A percentile compares a stretch with the other conserved stretches of the same genome.
phyloP scores from a whole-genome alignment of 768 basidiomycete species.

The Mrakia blollopis region DNA sequence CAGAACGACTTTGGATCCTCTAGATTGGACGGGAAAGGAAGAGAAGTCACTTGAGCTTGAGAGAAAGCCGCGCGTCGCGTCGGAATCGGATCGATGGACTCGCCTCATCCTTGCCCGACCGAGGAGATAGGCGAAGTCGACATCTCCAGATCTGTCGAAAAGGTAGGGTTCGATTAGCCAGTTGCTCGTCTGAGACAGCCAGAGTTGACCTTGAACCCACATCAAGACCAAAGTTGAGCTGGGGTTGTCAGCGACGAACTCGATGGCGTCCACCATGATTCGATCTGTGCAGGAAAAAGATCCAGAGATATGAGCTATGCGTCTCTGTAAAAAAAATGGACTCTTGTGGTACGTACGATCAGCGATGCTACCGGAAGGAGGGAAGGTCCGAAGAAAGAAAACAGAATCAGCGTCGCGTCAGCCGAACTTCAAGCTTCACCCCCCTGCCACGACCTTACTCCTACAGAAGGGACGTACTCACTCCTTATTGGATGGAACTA shows the following conservation, averaged over 20 bases:
- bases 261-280: not conserved
- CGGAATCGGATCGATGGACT: not conserved
- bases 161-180: not conserved
- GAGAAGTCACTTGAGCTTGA: not conserved
- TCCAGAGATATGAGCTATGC: not conserved
- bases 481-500: no score
- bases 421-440: no score
- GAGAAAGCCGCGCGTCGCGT: not conserved
- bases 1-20: not conserved
- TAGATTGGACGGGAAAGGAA: not conserved
- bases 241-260: not conserved
- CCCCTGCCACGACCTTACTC: no score
- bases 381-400: not conserved
- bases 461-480: no score
- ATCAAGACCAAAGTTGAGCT: not conserved
- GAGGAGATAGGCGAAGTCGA: not conserved
- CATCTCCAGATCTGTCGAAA: not conserved
- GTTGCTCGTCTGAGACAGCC: not conserved
- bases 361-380: not conserved
- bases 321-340: not conserved
- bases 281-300: not conserved
- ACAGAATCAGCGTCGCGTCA: not conserved
- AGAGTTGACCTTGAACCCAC: not conserved
- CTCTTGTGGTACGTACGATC: not conserved
- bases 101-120: not conserved